These are phyloP conservation scores for Aspergillus sclerotioniger DNA, from an alignment of 495 filamentous ascomycete species.

Conservation along the genomic window DNA sequence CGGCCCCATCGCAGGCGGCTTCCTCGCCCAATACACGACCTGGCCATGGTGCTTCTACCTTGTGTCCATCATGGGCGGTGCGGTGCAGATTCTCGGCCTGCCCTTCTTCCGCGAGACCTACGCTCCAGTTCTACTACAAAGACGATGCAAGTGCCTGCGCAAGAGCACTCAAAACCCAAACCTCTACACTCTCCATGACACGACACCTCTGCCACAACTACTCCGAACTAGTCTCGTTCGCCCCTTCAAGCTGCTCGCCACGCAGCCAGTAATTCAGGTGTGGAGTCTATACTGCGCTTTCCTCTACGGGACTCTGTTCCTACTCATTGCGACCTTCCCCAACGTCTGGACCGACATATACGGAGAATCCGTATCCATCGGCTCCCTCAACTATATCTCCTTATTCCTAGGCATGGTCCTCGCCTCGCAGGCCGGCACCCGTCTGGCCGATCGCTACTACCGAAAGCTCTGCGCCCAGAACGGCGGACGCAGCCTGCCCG, in stretches of 20 bases:
- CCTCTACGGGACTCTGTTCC: slow-evolving; percentile 60
- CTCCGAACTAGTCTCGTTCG: slow-evolving; percentile 17
- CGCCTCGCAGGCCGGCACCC: background rate
- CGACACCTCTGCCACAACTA: slow-evolving; percentile 9
- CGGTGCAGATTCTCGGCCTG: slow-evolving; percentile 50
- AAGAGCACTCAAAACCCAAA: slow-evolving; percentile 54
- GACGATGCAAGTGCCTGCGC: slow-evolving; percentile 49
- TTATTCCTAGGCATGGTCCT: background rate
- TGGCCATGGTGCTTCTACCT: slow-evolving; percentile 58
- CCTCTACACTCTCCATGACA: slow-evolving; percentile 7
- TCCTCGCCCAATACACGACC: slow-evolving; percentile 53
- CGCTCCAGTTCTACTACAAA: slow-evolving; percentile 50
- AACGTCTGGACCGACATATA: slow-evolving; percentile 50
- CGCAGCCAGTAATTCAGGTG: slow-evolving; percentile 44
- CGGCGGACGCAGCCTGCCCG: slow-evolving; percentile 47
- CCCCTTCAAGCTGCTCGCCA: slow-evolving; percentile 38
- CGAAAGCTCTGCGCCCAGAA: background rate
- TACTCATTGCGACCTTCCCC: slow-evolving; percentile 58
- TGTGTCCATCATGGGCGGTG: slow-evolving; percentile 46
- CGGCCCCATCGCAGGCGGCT: slow-evolving; percentile 48
- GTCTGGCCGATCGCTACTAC: background rate
- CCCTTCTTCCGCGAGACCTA: slow-evolving; percentile 59
- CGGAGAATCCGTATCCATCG: slow-evolving; percentile 39
- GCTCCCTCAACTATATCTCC: slow-evolving; percentile 40
- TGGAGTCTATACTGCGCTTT: slow-evolving; percentile 54